These are phyloP conservation scores for Zelonia costaricensis DNA, from an alignment of 208 protist species.

Conservation along the genomic window DNA sequence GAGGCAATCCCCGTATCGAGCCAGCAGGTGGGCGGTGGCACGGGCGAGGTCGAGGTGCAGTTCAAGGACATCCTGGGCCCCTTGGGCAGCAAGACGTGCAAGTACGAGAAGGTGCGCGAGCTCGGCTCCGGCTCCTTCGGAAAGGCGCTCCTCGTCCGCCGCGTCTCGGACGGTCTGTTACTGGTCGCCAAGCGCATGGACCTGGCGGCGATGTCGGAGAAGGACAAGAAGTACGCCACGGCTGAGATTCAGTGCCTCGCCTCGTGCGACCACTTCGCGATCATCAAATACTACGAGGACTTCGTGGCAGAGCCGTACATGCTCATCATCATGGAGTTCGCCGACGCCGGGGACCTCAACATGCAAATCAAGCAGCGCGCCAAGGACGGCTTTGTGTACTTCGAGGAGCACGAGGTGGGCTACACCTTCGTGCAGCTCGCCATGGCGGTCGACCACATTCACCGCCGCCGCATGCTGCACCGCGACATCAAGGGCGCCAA, in stretches of 20 bases:
- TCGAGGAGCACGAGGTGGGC: constrained; percentile 80
- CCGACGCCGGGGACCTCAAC: constrained; percentile 83
- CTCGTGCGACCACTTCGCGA: constrained; percentile 84
- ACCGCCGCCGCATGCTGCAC: constrained; percentile 83
- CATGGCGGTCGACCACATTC: constrained; percentile 85
- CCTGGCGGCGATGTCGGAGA: constrained; percentile 77
- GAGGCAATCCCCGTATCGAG: constrained; percentile 33
- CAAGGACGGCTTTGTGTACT: constrained; percentile 51
- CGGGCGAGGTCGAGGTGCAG: constrained; percentile 13
- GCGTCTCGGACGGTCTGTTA: constrained; percentile 68
- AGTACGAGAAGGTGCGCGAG: constrained; percentile 45
- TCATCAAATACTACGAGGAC: constrained; percentile 87
- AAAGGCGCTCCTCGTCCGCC: constrained; percentile 61
- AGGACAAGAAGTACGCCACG: constrained; percentile 88
- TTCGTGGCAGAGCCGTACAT: constrained; percentile 61
- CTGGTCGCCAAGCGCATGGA: constrained; percentile 92
- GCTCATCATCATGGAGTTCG: constrained; percentile 89
- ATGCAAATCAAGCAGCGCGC: constrained; percentile 77
- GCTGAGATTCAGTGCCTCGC: constrained; percentile 93
- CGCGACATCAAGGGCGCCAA: constrained; percentile 90
- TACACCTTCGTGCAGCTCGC: constrained; percentile 85
- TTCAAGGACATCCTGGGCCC: constrained; percentile 49
- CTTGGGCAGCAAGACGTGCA: constrained; percentile 33
- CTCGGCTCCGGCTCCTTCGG: constrained; percentile 92
- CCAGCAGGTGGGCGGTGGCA: constrained; percentile 23